Base-by-base conservation (phyloP, 2,329 filamentous ascomycete genomes). In the Macroventuria anomochaeta region DNA sequence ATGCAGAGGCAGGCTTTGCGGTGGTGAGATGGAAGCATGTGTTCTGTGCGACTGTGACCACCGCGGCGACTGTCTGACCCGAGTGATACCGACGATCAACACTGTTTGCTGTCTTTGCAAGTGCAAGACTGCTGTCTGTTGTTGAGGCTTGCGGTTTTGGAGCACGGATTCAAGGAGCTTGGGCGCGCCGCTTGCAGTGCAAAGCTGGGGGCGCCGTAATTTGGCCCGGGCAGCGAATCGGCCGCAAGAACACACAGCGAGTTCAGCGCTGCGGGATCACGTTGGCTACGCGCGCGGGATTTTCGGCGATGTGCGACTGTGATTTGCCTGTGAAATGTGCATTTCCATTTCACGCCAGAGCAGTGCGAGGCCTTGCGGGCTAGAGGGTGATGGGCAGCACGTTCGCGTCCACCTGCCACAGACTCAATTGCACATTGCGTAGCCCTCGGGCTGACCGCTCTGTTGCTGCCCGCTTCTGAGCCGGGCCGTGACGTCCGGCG, bases 201-300 rank as follows among this genome's bases (percentile, higher is more conserved):
- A 41, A 42, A 42, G 38, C 37, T 43, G 42, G 56, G 63, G 52
- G 46, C 47, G 58, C 52, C 59, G 59, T 53, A 65, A 65, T 69
- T 65, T 63, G 46, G 43, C 46, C 18, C 11, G 23, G 34, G 26
- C 46, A 50, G 36, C 63, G 62, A 70, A 67, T 67, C 38, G 52
- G 41, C 41, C 41, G 46, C 36, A 3, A 23, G 34, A 15, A 38
- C 28, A 28, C 21, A 23, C 36, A 23, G 32, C 29, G 8, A 38
- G 21, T 25, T 37, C 10, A 18, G 25, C 29, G 55, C 43, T 55
- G 51, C 46, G 52, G 33, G 46, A 63, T 65, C 58, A 63, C 61
- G 64, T 70, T 71, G 68, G 69, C 67, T 70, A 69, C 58, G 61
- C 67, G 67, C 65, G 61, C 37, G 59, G 61, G 56, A 58, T 55